Evolutionary conservation across 2,329 filamentous ascomycete genomes (phyloP).

Genomic region (Trichoderma oligosporum): DNA sequence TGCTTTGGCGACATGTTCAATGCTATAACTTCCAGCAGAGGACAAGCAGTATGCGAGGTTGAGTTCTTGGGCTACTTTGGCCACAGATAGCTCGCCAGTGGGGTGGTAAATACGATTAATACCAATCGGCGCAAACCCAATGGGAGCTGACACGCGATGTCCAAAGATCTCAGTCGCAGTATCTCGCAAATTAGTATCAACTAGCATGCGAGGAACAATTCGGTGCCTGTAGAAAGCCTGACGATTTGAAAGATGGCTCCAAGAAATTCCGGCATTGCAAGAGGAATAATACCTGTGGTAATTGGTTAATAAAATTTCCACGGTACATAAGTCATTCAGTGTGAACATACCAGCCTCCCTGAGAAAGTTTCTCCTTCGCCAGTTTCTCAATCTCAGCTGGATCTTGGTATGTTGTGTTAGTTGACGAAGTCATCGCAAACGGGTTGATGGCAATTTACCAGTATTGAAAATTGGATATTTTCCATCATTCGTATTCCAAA

Average conservation of each 20-base stretch:
- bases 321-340: background rate
- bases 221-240: conserved; percentile 62
- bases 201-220: conserved; percentile 58
- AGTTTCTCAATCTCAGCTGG: conserved; percentile 12
- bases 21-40: conserved; percentile 59
- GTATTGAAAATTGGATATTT: conserved; percentile 8
- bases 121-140: conserved; percentile 65
- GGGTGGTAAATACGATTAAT: conserved; percentile 65
- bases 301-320: background rate
- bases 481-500: conserved; percentile 13
- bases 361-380: conserved; percentile 13
- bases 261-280: conserved; percentile 53
- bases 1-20: conserved; percentile 62
- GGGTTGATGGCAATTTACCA: background rate
- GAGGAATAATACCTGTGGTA: conserved; percentile 48
- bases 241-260: conserved; percentile 53
- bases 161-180: conserved; percentile 57
- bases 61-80: conserved; percentile 55
- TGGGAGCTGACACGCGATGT: conserved; percentile 40
- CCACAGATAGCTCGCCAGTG: conserved; percentile 61
- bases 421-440: no score
- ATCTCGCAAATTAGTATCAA: conserved; percentile 58
- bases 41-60: conserved; percentile 64
- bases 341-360: conserved; percentile 2
- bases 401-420: background rate